Evolutionary conservation across 202 grass and related monocot genomes (phyloP).

Genomic region (Carex sylvatica): DNA sequence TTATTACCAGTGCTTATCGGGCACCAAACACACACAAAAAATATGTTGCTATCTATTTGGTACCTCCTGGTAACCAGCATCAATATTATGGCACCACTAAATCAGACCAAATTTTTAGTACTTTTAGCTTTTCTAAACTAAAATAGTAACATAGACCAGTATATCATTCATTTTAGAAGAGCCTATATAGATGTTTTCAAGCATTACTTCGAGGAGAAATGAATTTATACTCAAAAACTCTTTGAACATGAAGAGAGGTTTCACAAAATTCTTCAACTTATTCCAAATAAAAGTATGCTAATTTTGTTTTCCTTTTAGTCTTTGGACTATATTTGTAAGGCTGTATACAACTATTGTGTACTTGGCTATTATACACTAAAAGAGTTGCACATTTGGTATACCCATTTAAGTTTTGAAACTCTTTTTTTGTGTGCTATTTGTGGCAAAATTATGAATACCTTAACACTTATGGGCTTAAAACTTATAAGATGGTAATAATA

Average conservation of each 20-base stretch:
- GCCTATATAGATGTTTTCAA: conserved; percentile 82
- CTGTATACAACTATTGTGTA: neutral
- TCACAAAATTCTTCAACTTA: conserved; percentile 71
- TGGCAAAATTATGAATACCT: neutral
- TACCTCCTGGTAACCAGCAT: too few species aligned
- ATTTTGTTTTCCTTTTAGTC: neutral
- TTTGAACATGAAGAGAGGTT: conserved; percentile 65
- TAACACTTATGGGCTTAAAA: too few species aligned
- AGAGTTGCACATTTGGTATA: neutral
- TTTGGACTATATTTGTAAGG: neutral
- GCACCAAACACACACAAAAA: too few species aligned
- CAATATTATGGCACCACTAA: too few species aligned
- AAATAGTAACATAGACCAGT: neutral
- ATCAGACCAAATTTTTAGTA: too few species aligned
- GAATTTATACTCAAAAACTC: conserved; percentile 61
- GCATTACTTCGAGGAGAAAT: conserved; percentile 70
- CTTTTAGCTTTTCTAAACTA: too few species aligned
- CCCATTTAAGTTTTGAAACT: neutral
- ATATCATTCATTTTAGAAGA: conserved; percentile 42
- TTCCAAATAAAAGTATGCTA: conserved; percentile 70
- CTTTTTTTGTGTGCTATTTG: neutral
- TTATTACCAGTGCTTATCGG: too few species aligned
- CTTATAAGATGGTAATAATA: too few species aligned
- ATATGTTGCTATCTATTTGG: too few species aligned
- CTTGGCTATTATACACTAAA: too few species aligned